Evolutionary conservation across 2,329 filamentous ascomycete genomes (phyloP).

Genomic region (Fusarium nurragi): DNA sequence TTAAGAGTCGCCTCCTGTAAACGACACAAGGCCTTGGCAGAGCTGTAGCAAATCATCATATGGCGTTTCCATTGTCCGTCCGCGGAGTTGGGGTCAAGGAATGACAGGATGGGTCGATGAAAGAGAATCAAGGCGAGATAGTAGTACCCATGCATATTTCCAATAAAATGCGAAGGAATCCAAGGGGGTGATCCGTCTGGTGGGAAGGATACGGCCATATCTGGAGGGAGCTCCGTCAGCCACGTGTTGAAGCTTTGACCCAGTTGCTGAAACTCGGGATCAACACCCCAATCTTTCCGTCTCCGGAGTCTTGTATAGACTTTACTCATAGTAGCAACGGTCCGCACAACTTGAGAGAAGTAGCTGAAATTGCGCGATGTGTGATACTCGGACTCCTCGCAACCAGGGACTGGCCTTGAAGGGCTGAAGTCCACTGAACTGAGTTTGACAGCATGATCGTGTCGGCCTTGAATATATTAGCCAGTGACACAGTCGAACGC

Average conservation of each 20-base stretch:
- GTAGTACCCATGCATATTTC: constrained; percentile 90
- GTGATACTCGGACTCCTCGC: constrained; percentile 79
- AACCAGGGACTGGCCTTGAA: constrained; percentile 68
- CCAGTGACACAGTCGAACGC: background rate
- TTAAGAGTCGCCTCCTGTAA: constrained; percentile 85
- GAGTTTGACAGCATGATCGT: constrained; percentile 78
- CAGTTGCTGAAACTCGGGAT: constrained; percentile 82
- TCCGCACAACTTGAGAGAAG: constrained; percentile 79
- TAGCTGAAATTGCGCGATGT: constrained; percentile 87
- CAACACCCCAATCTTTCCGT: constrained; percentile 85
- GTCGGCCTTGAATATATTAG: constrained; percentile 67
- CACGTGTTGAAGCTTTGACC: constrained; percentile 81
- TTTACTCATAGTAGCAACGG: constrained; percentile 79
- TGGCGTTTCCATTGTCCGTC: constrained; percentile 87
- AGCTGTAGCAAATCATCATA: constrained; percentile 85
- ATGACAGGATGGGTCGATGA: constrained; percentile 84
- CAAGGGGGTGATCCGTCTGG: constrained; percentile 82
- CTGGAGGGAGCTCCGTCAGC: constrained; percentile 78
- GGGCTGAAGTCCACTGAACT: constrained; percentile 80
- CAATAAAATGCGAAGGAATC: constrained; percentile 86
- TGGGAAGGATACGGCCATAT: constrained; percentile 81
- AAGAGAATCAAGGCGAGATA: constrained; percentile 87
- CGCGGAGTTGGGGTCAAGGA: constrained; percentile 74
- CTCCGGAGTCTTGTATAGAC: constrained; percentile 78
- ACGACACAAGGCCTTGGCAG: constrained; percentile 85